A percentile compares a stretch with the other conserved stretches of the same genome.
Evolutionary conservation across 768 basidiomycete genomes (phyloP).

Genomic region (Favolaschia claudopus): DNA sequence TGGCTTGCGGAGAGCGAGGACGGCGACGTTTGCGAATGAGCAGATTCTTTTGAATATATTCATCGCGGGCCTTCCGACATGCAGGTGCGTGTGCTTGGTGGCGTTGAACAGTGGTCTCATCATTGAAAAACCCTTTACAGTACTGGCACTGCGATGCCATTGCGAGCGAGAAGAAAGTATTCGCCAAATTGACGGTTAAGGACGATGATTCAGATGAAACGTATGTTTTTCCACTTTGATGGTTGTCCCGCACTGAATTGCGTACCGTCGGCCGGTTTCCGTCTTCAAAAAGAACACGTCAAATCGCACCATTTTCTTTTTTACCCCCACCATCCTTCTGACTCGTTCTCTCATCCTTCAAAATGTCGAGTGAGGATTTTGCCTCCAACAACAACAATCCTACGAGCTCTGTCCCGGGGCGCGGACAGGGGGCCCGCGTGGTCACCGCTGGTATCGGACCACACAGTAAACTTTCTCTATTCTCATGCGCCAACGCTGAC

Average conservation of each 20-base stretch:
- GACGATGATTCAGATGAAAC: no score
- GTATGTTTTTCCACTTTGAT: no score
- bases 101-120: neutral
- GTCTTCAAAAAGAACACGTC: no score
- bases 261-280: no score
- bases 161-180: no score
- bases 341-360: no score
- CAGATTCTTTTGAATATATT: neutral
- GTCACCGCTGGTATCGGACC: neutral
- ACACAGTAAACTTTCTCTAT: neutral
- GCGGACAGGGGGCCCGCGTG: neutral
- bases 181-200: no score
- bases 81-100: neutral
- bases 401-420: neutral
- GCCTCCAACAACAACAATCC: neutral
- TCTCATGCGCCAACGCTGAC: no score
- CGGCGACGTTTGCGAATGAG: neutral
- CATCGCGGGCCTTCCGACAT: neutral
- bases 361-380: conserved; percentile 7
- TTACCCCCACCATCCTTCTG: neutral
- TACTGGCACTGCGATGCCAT: no score
- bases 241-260: no score
- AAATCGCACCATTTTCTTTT: neutral
- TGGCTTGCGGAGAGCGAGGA: no score
- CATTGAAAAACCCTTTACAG: no score